Base-by-base conservation (phyloP, 2,329 filamentous ascomycete species). In the Sarocladium strictum region DNA sequence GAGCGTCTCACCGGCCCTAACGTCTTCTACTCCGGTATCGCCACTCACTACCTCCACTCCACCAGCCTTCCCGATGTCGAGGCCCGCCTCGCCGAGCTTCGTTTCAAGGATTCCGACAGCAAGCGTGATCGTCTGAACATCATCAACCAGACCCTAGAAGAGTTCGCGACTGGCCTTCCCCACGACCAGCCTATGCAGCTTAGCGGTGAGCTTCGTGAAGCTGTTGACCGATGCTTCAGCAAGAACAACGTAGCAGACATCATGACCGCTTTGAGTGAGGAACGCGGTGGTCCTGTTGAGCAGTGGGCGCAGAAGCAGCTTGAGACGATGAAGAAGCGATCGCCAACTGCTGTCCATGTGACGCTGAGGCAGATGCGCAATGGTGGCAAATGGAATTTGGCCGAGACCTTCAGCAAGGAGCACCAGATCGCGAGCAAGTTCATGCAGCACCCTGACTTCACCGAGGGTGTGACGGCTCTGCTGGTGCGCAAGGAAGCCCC, bases 11-110 rank as follows among this genome's bases (percentile, higher is more conserved):
- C 79, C 57, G 94, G 94, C 41, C 86, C 86, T 12, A 89, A 97
- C 67, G 87, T 86, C 53, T 92, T 96, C 65, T 97, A 95, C 73
- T 81, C 90, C 45, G 94, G 94, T 56, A 78, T 99, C 63, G 94
- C 94, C 57, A 97, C 94, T 14, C 94, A 99, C 75, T 99, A 96
- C 74, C 76, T 99, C 60, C 89, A 99, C 78, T 96, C 93, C 41
- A 91, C 89, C 57, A 86, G 87, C 60, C 79, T 99, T 57, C 84
- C 88, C 51, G 82, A 83, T 62, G 80, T 99, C 56, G 90, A 96
- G 69, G 79, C 85, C 19, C 89, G 93, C 67, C 80, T 99, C 24
- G 89, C 90, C 1, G 94, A 99, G 73, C 80, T 99, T 58, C 81
- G 86, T 26, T 99, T 99, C 77, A 80, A 81, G 57, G 95, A 99